Evolutionary conservation across 352 stramenopile genomes (phyloP), one percentile per base, ranked within the genome.

Genomic region (Poterioochromonas sp.): DNA sequence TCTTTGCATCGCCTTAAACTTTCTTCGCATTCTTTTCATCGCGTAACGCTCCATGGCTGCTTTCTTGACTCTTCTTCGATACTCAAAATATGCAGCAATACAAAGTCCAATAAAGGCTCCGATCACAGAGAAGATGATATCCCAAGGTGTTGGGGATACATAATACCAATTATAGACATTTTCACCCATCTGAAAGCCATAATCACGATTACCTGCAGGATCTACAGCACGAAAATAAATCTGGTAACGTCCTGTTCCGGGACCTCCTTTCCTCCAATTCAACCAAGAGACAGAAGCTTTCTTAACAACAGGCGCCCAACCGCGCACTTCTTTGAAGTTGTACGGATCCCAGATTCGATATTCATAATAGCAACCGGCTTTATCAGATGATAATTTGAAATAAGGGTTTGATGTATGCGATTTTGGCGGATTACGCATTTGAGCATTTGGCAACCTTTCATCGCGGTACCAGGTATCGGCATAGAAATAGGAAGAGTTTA

Each of bases 91-190:
- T 35, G 90, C 83, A 12, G 84, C 84, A n/a, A 90, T 40, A 32
- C 93, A 76, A 0, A 95, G 37, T 51, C 93, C 79, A 18, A 96
- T 64, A n/a, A 85, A 85, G 11, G 87, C 82, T n/a, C 88, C 83
- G 5, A 92, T 87, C 2, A 88, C 81, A 0, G 86, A 89, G 43
- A 94, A 84, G 79, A 97, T 94, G 15, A 93, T 79, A 0, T 83
- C 87, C 89, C 91, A 97, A 0, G 92, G 93, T 47, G 95, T 87
- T 44, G 88, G 86, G 49, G 90, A 90, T 5, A 91, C 84, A 76
- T 97, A 98, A 32, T 88, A 89, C 92, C 93, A 97, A 26, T 85
- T 86, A 82, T 97, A 90, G 76, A 96, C 86, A 83, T 97, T 98
- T 0, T 90, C 83, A 34, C 85, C 81, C 35, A 86, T 83, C 26